Evolutionary conservation across 2,329 filamentous ascomycete species (phyloP).

Genomic region (Teratosphaeria nubilosa): DNA sequence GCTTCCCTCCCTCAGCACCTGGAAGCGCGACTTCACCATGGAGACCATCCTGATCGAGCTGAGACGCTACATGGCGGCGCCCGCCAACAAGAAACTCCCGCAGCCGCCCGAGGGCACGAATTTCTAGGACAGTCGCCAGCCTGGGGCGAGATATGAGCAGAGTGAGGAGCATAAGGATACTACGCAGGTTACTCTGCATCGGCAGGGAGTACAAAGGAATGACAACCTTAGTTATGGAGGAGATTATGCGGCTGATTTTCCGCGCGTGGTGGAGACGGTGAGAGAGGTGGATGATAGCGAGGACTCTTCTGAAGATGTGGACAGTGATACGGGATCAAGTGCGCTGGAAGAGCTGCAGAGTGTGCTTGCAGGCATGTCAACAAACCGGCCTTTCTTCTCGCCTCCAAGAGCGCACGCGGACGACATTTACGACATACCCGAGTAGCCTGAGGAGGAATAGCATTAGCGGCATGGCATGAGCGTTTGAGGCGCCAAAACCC

Average conservation of each 20-base stretch:
- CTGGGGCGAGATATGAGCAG: not conserved
- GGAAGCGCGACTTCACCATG: conserved; percentile 91
- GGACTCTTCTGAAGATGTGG: not conserved
- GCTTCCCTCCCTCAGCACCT: conserved; percentile 74
- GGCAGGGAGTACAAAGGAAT: not conserved
- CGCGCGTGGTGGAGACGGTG: not conserved
- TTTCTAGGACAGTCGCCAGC: conserved; percentile 18
- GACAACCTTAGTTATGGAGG: not conserved
- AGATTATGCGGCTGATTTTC: not conserved
- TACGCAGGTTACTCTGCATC: not conserved
- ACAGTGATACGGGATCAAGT: not conserved
- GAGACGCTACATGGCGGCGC: conserved; percentile 81
- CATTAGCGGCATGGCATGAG: not conserved
- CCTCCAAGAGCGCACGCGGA: not conserved
- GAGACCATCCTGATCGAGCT: conserved; percentile 86
- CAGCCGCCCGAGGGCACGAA: conserved; percentile 81
- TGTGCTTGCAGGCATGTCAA: not conserved
- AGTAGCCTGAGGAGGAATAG: not conserved
- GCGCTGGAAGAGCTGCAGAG: not conserved
- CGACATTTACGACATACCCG: not conserved
- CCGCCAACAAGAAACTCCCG: conserved; percentile 85
- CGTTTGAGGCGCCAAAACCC: not conserved
- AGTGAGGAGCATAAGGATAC: not conserved
- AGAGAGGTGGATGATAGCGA: not conserved
- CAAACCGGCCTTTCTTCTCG: not conserved